Conservation (phyloP, 495 filamentous ascomycete genomes). For the Arthonia radiata region DNA sequence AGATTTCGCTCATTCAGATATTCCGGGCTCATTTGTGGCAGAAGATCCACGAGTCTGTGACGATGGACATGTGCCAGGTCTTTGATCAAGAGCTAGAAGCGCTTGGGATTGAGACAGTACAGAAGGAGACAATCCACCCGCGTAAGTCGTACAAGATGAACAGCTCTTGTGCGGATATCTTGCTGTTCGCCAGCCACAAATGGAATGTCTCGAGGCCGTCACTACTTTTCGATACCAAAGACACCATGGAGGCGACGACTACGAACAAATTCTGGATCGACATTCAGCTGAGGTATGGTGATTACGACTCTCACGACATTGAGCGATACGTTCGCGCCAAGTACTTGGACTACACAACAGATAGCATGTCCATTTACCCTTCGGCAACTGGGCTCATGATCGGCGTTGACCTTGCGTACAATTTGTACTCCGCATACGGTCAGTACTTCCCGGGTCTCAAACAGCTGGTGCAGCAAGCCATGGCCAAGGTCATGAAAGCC, state of each 20-base stretch:
- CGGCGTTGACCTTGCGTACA: constrained; percentile 93
- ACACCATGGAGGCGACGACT: constrained; percentile 79
- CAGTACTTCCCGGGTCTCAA: constrained; percentile 98
- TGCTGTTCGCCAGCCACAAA: constrained; percentile 94
- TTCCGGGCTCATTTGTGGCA: constrained; percentile 99
- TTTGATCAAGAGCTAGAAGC: constrained; percentile 96
- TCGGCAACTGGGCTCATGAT: constrained; percentile 97
- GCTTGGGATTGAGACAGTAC: constrained; percentile 89
- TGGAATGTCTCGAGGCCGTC: constrained; percentile 95
- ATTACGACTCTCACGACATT: constrained; percentile 98
- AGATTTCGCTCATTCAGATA: constrained; percentile 97
- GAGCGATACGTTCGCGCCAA: constrained; percentile 95
- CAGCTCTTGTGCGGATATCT: constrained; percentile 94
- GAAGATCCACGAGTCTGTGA: constrained; percentile 97
- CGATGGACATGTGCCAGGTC: constrained; percentile 99
- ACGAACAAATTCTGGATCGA: constrained; percentile 99
- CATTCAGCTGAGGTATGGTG: constrained; percentile 91
- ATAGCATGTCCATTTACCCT: constrained; percentile 98
- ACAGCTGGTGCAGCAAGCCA: constrained; percentile 86
- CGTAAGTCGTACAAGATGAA: constrained; percentile 99
- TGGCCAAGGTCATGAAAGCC: constrained; percentile 99
- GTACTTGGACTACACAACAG: constrained; percentile 95
- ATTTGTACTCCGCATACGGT: constrained; percentile 91
- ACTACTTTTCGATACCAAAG: constrained; percentile 85
- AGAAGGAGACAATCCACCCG: constrained; percentile 98